These are phyloP conservation scores for Pythium guiyangense DNA, from an alignment of 352 stramenopile genomes.

Conservation along the genomic window DNA sequence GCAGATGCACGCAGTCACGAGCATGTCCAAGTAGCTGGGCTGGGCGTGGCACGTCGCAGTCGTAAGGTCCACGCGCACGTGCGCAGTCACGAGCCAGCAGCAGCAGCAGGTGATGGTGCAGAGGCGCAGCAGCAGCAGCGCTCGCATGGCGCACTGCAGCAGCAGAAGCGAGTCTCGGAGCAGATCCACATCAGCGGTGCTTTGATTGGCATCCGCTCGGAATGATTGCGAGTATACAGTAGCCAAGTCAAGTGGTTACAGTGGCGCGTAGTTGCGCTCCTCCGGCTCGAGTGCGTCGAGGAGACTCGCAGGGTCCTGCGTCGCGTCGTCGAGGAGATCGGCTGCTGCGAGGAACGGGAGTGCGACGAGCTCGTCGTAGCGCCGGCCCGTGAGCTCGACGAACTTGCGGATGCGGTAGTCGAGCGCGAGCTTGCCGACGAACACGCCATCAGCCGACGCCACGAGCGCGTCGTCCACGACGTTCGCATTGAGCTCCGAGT, in stretches of 20 bases:
- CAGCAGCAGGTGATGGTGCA: background rate
- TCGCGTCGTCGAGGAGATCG: constrained; percentile 25
- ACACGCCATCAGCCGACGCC: constrained; percentile 21
- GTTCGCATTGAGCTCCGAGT: constrained; percentile 55
- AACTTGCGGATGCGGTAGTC: constrained; percentile 53
- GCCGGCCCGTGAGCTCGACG: constrained; percentile 30
- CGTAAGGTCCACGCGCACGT: constrained; percentile 5
- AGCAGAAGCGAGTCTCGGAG: too few species aligned
- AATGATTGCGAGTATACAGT: background rate
- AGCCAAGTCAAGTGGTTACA: background rate
- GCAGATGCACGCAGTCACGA: constrained; percentile 26
- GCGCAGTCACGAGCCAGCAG: background rate
- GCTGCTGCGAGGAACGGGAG: constrained; percentile 33
- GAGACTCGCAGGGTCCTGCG: constrained; percentile 17
- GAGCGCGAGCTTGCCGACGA: constrained; percentile 31
- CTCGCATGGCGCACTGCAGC: too few species aligned
- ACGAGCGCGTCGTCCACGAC: constrained; percentile 35
- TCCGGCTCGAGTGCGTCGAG: constrained; percentile 22
- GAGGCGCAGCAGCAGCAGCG: background rate
- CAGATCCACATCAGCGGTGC: too few species aligned
- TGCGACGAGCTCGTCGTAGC: constrained; percentile 8
- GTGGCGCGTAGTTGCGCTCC: constrained; percentile 9
- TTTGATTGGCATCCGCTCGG: too few species aligned
- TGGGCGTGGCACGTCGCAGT: constrained; percentile 8
- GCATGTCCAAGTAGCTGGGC: constrained; percentile 14